phyloP scores from a whole-genome alignment of 208 protist species.

The Porcisia hertigi region DNA sequence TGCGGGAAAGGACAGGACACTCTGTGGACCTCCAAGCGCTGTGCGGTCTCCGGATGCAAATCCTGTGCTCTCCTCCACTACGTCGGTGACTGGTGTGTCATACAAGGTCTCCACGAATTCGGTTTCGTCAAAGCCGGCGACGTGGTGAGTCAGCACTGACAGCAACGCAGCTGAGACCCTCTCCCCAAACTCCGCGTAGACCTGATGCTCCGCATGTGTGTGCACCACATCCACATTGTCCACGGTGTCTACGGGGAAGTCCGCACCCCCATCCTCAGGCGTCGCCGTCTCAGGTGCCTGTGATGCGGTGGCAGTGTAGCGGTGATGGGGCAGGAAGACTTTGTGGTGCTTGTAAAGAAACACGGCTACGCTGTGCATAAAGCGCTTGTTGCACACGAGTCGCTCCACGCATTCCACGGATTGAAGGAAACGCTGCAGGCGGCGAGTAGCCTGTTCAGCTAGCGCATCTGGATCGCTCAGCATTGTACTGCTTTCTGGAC shows the following conservation, averaged over 20 bases:
- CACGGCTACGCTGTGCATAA: slow-evolving; percentile 52
- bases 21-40: slow-evolving; percentile 15
- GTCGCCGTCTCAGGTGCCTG: not conserved
- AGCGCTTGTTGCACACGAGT: slow-evolving; percentile 49
- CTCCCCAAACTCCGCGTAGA: slow-evolving; percentile 65
- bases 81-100: slow-evolving; percentile 48
- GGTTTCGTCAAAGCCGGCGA: slow-evolving; percentile 68
- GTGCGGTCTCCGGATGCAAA: not conserved
- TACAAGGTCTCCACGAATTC: slow-evolving; percentile 82
- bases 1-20: slow-evolving; percentile 76
- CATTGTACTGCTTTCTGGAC: not conserved
- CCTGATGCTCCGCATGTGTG: slow-evolving; percentile 63
- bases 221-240: slow-evolving; percentile 39
- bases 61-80: not conserved
- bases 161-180: slow-evolving; percentile 56
- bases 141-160: slow-evolving; percentile 42
- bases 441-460: slow-evolving; percentile 44
- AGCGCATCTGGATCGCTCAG: slow-evolving; percentile 28
- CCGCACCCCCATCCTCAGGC: not conserved
- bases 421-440: slow-evolving; percentile 65
- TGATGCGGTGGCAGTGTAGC: not conserved
- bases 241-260: not conserved
- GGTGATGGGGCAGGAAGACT: slow-evolving; percentile 58
- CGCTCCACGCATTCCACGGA: slow-evolving; percentile 64
- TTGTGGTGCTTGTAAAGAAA: slow-evolving; percentile 80